Conservation (phyloP, 2,329 filamentous ascomycete genomes). For the Alternaria infectoria region DNA sequence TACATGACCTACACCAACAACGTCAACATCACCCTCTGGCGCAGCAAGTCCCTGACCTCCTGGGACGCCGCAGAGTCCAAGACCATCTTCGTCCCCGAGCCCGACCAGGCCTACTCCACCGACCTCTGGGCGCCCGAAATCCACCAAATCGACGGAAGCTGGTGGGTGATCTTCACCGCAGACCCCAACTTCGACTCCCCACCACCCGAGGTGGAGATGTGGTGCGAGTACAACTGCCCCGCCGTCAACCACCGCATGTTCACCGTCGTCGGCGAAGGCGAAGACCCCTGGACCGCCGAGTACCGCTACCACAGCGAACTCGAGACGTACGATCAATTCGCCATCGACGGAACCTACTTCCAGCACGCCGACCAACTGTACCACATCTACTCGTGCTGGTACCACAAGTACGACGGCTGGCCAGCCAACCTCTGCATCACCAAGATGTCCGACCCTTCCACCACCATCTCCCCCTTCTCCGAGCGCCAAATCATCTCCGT, state of each 20-base stretch:
- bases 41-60: conserved; percentile 51
- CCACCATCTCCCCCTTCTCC: conserved; percentile 53
- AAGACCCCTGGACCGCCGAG: conserved; percentile 54
- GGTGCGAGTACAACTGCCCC: conserved; percentile 57
- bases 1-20: conserved; percentile 56
- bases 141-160: conserved; percentile 54
- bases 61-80: conserved; percentile 55
- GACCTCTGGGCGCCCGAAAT: conserved; percentile 60
- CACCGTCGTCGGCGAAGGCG: conserved; percentile 52
- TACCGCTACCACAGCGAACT: conserved; percentile 56
- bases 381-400: conserved; percentile 51
- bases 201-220: conserved; percentile 56
- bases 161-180: conserved; percentile 62
- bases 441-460: conserved; percentile 57
- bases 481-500: conserved; percentile 56
- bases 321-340: conserved; percentile 60
- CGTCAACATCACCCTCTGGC: conserved; percentile 52
- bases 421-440: conserved; percentile 61
- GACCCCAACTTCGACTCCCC: conserved; percentile 56
- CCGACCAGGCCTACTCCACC: conserved; percentile 53
- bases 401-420: conserved; percentile 56
- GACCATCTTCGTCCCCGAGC: conserved; percentile 51
- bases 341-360: conserved; percentile 62
- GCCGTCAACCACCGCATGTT: conserved; percentile 61
- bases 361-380: conserved; percentile 48